These are phyloP conservation scores for Coix lacrymajobi DNA, from an alignment of 176 grass and related monocot species.

Conservation along the genomic window DNA sequence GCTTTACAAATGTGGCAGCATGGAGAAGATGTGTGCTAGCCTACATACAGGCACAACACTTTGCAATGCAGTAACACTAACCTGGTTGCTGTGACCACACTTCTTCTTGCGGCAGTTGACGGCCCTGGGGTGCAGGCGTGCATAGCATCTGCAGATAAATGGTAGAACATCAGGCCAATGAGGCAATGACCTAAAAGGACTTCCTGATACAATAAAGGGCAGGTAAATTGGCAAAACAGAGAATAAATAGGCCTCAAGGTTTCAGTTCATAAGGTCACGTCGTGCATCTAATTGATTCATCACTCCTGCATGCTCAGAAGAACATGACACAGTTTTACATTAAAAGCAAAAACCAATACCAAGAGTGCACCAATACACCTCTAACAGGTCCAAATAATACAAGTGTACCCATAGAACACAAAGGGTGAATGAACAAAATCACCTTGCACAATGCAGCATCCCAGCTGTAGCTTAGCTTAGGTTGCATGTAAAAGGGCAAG, in stretches of 20 bases:
- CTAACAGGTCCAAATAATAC: not conserved
- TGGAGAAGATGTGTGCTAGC: not conserved
- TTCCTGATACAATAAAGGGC: not conserved
- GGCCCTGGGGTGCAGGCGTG: conserved; percentile 61
- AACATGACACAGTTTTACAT: not conserved
- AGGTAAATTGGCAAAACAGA: conserved; percentile 7
- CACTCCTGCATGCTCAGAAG: not conserved
- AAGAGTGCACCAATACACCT: not conserved
- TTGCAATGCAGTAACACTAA: not conserved
- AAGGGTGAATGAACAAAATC: not conserved
- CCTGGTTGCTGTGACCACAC: conserved; percentile 77
- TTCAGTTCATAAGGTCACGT: conserved; percentile 22
- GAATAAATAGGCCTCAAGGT: conserved; percentile 24
- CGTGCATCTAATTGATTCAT: conserved; percentile 44
- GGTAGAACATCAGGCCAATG: not conserved
- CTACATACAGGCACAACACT: not conserved
- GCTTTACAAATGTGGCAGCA: not conserved
- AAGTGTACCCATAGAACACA: not conserved
- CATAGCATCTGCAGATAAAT: conserved; percentile 43
- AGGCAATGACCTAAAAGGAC: not conserved
- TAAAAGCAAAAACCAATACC: not conserved
- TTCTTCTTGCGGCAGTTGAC: conserved; percentile 78
- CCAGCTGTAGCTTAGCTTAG: not conserved
- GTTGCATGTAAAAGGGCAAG: not conserved
- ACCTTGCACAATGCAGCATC: not conserved